Percentiles rank a stretch among this genome's conserved stretches.
phyloP scores from a whole-genome alignment of 2,329 filamentous ascomycete genomes.

The Stenocarpella maydis region DNA sequence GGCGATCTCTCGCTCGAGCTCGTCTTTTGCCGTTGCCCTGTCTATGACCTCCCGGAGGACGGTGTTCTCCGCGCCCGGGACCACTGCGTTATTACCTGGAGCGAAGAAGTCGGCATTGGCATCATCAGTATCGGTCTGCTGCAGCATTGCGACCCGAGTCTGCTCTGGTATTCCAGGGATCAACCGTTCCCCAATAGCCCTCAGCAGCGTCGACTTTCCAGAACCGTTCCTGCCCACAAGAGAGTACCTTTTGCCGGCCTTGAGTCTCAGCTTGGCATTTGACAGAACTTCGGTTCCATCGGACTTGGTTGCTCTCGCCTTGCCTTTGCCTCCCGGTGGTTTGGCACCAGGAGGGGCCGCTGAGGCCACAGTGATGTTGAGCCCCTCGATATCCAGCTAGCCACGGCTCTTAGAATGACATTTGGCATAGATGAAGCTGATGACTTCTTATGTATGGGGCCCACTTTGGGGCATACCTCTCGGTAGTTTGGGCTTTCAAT shows the following conservation, averaged over 20 bases:
- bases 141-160: constrained; percentile 71
- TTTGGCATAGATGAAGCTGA: background rate
- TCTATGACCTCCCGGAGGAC: constrained; percentile 76
- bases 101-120: constrained; percentile 42
- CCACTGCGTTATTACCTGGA: constrained; percentile 34
- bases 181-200: constrained; percentile 78
- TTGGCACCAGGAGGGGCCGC: constrained; percentile 33
- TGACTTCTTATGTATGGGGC: background rate
- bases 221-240: constrained; percentile 82
- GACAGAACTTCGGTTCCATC: constrained; percentile 72
- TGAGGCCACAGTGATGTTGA: constrained; percentile 72
- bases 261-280: constrained; percentile 74
- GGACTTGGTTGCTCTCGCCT: constrained; percentile 56
- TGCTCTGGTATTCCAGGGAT: constrained; percentile 78
- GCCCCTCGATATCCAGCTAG: constrained; percentile 74
- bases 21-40: constrained; percentile 62
- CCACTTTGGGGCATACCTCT: constrained; percentile 53
- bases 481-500: constrained; percentile 62
- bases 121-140: constrained; percentile 66
- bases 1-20: constrained; percentile 67
- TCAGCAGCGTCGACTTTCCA: constrained; percentile 80
- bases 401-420: background rate
- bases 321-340: constrained; percentile 43
- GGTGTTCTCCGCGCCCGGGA: constrained; percentile 40
- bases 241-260: constrained; percentile 78